A percentile compares a stretch with the other conserved stretches of the same genome.
These are phyloP conservation scores for Ascosphaera apis DNA, from an alignment of 2,329 filamentous ascomycete genomes.

Conservation along the genomic window DNA sequence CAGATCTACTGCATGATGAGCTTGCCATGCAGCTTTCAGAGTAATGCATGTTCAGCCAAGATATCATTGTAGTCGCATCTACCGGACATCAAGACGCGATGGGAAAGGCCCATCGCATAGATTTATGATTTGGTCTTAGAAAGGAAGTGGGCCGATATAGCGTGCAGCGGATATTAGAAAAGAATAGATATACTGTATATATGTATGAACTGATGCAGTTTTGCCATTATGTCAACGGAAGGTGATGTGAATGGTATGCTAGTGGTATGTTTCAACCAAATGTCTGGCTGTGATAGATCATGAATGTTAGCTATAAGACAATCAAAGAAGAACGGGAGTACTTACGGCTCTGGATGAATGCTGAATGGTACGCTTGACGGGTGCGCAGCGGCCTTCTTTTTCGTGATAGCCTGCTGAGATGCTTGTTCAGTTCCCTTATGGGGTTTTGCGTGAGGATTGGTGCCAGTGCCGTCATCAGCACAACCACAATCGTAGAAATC, in stretches of 20 bases:
- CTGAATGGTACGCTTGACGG: background rate
- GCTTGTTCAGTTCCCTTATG: background rate
- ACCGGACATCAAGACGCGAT: constrained; percentile 2
- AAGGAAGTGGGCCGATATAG: no score
- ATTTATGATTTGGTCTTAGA: no score
- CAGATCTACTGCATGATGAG: constrained; percentile 16
- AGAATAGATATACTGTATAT: no score
- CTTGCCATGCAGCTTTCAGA: constrained; percentile 14
- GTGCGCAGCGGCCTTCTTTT: background rate
- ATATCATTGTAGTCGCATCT: background rate
- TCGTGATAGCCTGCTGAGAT: background rate
- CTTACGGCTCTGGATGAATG: background rate
- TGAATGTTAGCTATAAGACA: no score
- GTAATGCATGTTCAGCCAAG: no score
- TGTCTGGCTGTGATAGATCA: background rate
- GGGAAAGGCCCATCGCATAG: no score
- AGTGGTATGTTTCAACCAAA: background rate
- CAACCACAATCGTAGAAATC: constrained; percentile 47
- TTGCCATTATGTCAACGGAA: no score
- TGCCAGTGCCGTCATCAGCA: constrained; percentile 33
- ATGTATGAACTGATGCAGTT: no score
- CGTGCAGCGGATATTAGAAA: no score
- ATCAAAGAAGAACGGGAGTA: no score
- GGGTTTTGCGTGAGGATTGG: no score
- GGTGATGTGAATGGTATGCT: no score